These are phyloP conservation scores for Eutrema heterophyllum DNA, from an alignment of 345 rosid species.

Conservation along the genomic window DNA sequence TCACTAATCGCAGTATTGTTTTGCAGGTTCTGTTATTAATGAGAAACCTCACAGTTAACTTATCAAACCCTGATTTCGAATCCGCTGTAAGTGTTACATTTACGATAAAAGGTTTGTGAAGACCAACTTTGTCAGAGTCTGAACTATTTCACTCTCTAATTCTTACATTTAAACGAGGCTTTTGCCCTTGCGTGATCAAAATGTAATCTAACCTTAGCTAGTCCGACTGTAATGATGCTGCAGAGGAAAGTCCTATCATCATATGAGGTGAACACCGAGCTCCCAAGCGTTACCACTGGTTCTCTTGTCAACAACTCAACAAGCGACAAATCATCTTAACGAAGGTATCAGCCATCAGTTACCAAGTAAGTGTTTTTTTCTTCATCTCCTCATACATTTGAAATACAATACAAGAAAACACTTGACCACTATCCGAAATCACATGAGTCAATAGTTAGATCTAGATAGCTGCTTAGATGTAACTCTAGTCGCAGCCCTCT, in stretches of 20 bases:
- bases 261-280: constrained; percentile 34
- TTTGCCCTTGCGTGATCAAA: background rate
- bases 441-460: background rate
- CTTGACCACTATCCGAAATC: background rate
- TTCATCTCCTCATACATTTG: background rate
- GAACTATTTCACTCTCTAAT: background rate
- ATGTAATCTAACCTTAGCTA: constrained; percentile 25
- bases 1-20: background rate
- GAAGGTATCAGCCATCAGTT: background rate
- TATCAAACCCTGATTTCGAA: constrained; percentile 83
- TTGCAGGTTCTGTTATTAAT: constrained; percentile 84
- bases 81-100: constrained; percentile 62
- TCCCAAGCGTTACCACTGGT: constrained; percentile 33
- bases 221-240: constrained; percentile 37
- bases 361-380: constrained; percentile 13
- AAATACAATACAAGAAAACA: background rate
- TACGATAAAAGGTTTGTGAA: background rate
- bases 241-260: constrained; percentile 53
- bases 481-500: background rate
- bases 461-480: background rate
- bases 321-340: constrained; percentile 39
- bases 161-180: background rate
- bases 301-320: constrained; percentile 35
- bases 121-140: background rate
- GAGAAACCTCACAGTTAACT: constrained; percentile 82